Conservation (phyloP, 202 grass and related monocot genomes). For the Eragrostis tef region DNA sequence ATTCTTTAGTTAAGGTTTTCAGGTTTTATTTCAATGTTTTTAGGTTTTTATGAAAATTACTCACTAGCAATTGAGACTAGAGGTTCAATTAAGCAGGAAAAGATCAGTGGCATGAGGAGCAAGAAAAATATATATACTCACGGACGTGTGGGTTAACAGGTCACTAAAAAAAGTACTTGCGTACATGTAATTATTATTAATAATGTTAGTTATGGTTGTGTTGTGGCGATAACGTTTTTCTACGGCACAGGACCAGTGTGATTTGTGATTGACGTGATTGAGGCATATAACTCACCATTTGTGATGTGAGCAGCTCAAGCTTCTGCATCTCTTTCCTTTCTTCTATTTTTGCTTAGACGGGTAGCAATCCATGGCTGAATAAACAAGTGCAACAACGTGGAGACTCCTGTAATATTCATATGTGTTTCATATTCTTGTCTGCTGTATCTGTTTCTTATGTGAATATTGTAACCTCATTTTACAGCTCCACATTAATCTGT, state of each 20-base stretch:
- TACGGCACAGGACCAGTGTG: slow-evolving; percentile 32
- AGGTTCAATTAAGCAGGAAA: slow-evolving; percentile 1
- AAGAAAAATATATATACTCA: slow-evolving; percentile 28
- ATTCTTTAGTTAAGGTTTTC: not conserved
- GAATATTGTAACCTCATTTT: not conserved
- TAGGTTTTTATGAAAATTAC: no score
- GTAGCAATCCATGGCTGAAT: slow-evolving; percentile 56
- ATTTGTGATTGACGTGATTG: slow-evolving; percentile 62
- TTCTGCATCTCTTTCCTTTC: slow-evolving; percentile 31
- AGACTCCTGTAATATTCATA: not conserved
- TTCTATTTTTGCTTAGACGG: slow-evolving; percentile 66
- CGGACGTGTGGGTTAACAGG: slow-evolving; percentile 56
- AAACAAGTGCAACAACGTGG: slow-evolving; percentile 12
- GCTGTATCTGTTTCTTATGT: no score
- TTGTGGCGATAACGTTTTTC: slow-evolving; percentile 54
- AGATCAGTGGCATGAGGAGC: slow-evolving; percentile 11
- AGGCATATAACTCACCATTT: slow-evolving; percentile 75
- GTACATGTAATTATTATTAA: slow-evolving; percentile 58
- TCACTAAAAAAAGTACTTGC: slow-evolving; percentile 45
- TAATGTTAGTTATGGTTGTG: slow-evolving; percentile 64
- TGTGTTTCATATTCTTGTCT: not conserved
- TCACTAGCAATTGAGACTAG: not conserved
- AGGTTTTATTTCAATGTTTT: not conserved
- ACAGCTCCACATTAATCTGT: not conserved
- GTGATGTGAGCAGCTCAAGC: slow-evolving; percentile 51